A percentile compares a stretch with the other conserved stretches of the same genome.
Evolutionary conservation across 768 basidiomycete species (phyloP).

Genomic region (Boletales sp.): DNA sequence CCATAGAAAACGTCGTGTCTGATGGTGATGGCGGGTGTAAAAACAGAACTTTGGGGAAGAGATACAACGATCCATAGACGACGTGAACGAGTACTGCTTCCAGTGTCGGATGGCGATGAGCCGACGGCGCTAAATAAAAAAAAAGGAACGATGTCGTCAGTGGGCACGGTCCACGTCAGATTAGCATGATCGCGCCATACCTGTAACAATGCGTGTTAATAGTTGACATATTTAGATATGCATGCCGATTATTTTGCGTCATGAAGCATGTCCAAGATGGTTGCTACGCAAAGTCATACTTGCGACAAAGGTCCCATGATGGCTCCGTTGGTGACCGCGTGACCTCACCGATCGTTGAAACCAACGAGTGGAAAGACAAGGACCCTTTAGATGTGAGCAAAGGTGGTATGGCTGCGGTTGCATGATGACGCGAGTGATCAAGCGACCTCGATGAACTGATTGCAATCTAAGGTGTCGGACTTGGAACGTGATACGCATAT

Average conservation of each 20-base stretch:
- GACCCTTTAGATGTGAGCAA: no score
- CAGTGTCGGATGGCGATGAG: slow-evolving; percentile 61
- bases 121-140: slow-evolving; percentile 21
- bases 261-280: background rate
- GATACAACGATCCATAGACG: slow-evolving; percentile 65
- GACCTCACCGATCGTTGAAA: no score
- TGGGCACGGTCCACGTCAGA: slow-evolving; percentile 3
- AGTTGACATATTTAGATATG: slow-evolving; percentile 7
- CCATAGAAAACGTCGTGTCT: slow-evolving; percentile 9
- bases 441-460: no score
- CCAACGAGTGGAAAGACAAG: no score
- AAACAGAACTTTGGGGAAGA: slow-evolving; percentile 63
- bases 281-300: no score
- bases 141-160: slow-evolving; percentile 4
- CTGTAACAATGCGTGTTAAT: slow-evolving; percentile 26
- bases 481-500: background rate
- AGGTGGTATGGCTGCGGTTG: no score
- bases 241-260: slow-evolving; percentile 1
- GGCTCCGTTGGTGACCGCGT: no score
- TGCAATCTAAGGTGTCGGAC: background rate
- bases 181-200: slow-evolving; percentile 26
- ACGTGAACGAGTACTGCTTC: slow-evolving; percentile 68
- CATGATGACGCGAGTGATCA: no score
- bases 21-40: background rate
- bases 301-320: no score